Evolutionary conservation across 2,329 filamentous ascomycete species (phyloP).

Genomic region (Aspergillus quadrilineatus): DNA sequence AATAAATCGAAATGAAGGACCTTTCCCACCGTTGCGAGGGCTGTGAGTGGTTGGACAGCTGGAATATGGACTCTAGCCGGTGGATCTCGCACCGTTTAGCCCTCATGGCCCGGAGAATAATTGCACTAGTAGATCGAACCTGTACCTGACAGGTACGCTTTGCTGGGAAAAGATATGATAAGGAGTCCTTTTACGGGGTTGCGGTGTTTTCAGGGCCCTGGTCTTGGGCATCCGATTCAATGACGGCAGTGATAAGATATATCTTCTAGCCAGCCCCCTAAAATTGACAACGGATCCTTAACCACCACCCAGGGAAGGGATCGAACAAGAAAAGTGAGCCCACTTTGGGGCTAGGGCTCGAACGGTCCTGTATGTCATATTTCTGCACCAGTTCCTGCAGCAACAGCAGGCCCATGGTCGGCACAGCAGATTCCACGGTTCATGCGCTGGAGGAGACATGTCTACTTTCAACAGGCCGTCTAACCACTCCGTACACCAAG

Average conservation of each 20-base stretch:
- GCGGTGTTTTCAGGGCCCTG: not conserved
- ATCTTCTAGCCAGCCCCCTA: not conserved
- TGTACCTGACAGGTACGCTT: slow-evolving; percentile 13
- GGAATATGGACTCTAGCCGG: slow-evolving; percentile 10
- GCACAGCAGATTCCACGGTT: slow-evolving; percentile 2
- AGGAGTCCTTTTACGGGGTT: not conserved
- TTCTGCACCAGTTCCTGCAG: slow-evolving; percentile 10
- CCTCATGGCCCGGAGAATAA: slow-evolving; percentile 19
- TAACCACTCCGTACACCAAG: too few species aligned
- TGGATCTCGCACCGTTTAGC: slow-evolving; percentile 17
- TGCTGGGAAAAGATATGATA: slow-evolving; percentile 1
- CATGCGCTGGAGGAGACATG: not conserved
- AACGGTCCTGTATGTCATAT: slow-evolving; percentile 5
- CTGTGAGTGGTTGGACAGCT: slow-evolving; percentile 12
- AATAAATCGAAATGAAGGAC: slow-evolving; percentile 15
- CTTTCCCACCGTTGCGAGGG: slow-evolving; percentile 4
- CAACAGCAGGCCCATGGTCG: slow-evolving; percentile 13
- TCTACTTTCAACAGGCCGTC: not conserved
- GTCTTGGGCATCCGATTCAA: not conserved
- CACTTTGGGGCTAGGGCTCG: not conserved
- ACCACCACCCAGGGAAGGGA: too few species aligned
- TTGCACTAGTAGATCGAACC: slow-evolving; percentile 12
- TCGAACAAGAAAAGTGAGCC: not conserved
- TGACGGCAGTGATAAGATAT: not conserved
- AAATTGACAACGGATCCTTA: too few species aligned